Evolutionary conservation across 805 yeast genomes (phyloP), one percentile per base, ranked within the genome.

Genomic region (Maudiozyma pseudohumilis): DNA sequence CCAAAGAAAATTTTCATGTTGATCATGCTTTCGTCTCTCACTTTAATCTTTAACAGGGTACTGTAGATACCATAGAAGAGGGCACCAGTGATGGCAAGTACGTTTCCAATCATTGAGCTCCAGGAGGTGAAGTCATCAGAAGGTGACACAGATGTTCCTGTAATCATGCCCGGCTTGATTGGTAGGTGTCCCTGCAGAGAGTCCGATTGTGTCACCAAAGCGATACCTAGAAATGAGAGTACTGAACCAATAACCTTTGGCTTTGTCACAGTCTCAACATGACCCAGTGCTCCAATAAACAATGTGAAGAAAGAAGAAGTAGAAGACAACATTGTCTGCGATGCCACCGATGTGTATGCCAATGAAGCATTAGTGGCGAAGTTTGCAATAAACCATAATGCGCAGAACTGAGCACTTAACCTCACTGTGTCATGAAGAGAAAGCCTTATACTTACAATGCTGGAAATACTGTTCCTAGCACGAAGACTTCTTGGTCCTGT

Each of bases 271-370:
- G 59, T 61, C 58, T 89, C 97, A 1, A 87, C 74, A 22, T 77
- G 66, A 40, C 77, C 77, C 19, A 82, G 45, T 38, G 78, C 74
- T 1, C 97, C 97, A 7, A 89, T 70, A 1, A 88, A 48, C 28
- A 92, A 68, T 0, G 98, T 92, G 72, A 92, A 92, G 55, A 92
- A 87, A 6, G 95, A 83, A 5, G 94, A 80, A 0, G 97, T 88
- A 26, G 96, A 82, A 13, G 95, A 82, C 28, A 92, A 62, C 18
- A 92, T 89, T 3, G 97, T 92, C 52, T 94, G 96, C 11, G 92
- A 80, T 2, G 95, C 94, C 16, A 92, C 98, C 10, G 88, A 78
- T 0, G 98, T 92, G 59, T 80, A 92, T 18, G 81, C 72, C 36
- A 92, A 66, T 16, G 94, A 78, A 0, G 95, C 85, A 60, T 92